Percentiles rank a stretch among this genome's conserved stretches.
Evolutionary conservation across 129 eudicot genomes (phyloP).

Genomic region (Deinandra increscens): DNA sequence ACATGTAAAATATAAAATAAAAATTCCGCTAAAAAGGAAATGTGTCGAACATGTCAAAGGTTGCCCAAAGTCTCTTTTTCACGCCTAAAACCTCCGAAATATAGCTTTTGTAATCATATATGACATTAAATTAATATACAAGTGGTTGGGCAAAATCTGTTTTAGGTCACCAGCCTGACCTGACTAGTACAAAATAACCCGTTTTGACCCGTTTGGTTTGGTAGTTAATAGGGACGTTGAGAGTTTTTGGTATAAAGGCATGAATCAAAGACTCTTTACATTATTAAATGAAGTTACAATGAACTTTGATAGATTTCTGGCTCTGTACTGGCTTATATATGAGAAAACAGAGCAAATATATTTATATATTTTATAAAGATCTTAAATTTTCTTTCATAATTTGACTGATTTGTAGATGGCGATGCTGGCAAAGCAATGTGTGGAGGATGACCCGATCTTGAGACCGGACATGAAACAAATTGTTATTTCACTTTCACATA

Average conservation of each 20-base stretch:
- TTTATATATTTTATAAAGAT: not conserved
- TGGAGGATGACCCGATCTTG: constrained; percentile 73
- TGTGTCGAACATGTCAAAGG: not conserved
- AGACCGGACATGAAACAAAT: constrained; percentile 90
- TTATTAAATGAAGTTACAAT: not conserved
- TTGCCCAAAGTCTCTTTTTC: not conserved
- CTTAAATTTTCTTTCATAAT: not conserved
- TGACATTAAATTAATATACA: not conserved
- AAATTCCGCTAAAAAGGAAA: not conserved
- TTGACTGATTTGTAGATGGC: constrained; percentile 50
- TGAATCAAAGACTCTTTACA: not conserved
- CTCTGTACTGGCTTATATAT: not conserved
- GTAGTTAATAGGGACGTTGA: not conserved
- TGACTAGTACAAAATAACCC: not conserved
- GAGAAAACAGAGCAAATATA: not conserved
- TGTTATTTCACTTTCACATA: constrained; percentile 81
- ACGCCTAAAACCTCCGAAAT: not conserved
- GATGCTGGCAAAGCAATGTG: constrained; percentile 79
- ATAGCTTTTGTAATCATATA: not conserved
- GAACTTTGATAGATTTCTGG: not conserved
- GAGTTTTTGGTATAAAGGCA: not conserved
- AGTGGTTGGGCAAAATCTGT: not conserved
- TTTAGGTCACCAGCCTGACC: not conserved
- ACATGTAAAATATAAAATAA: not conserved
- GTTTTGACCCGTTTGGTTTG: not conserved